Percentiles rank a stretch among this genome's conserved stretches.
Conservation (phyloP, 352 stramenopile species). For the Phytophthora capsici region DNA sequence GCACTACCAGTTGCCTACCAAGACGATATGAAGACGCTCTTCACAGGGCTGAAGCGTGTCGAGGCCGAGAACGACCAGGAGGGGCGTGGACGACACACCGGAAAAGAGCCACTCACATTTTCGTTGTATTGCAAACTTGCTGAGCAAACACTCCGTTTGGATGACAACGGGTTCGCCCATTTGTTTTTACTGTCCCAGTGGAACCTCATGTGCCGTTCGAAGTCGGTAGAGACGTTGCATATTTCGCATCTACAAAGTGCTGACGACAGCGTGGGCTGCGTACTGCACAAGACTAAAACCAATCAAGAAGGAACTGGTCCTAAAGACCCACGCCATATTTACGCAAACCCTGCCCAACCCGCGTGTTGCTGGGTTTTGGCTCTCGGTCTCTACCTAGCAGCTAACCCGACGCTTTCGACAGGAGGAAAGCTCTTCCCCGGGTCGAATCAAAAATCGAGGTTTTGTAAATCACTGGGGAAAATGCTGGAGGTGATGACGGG, state of each 20-base stretch:
- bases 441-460: not conserved
- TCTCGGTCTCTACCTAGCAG: not conserved
- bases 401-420: not conserved
- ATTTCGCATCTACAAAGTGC: constrained; percentile 5
- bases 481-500: not conserved
- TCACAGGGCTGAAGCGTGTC: not conserved
- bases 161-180: constrained; percentile 6
- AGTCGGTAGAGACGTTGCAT: constrained; percentile 7
- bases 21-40: not conserved
- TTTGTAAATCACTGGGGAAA: not conserved
- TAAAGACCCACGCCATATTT: constrained; percentile 23
- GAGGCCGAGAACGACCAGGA: not conserved
- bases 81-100: not conserved
- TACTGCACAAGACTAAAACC: constrained; percentile 2
- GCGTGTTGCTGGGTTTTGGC: constrained; percentile 5
- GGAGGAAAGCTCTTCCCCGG: constrained; percentile 5
- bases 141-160: not conserved
- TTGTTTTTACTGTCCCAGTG: constrained; percentile 14
- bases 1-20: not conserved
- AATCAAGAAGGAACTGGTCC: constrained; percentile 14
- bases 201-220: constrained; percentile 17
- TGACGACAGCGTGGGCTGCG: not conserved
- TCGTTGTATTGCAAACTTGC: constrained; percentile 4
- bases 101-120: constrained; percentile 9
- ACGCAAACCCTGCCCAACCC: constrained; percentile 12